A percentile compares a stretch with the other conserved stretches of the same genome.
Evolutionary conservation across 768 basidiomycete genomes (phyloP).

Genomic region (Kwoniella shandongensis): DNA sequence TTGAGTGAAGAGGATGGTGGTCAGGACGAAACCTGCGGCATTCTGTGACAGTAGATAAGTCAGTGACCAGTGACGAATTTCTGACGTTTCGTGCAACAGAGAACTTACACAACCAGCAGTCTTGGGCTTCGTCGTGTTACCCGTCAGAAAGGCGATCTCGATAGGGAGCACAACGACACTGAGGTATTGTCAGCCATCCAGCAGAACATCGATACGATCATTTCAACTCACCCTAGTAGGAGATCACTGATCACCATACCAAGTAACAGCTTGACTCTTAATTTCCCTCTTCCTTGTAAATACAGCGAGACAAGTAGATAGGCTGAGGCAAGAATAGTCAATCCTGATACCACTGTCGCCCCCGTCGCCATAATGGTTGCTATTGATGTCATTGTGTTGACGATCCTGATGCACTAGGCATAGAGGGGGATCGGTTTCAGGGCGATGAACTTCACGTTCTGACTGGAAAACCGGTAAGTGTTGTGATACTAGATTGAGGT

Average conservation of each 20-base stretch:
- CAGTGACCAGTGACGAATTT: neutral
- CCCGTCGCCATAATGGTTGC: slow-evolving; percentile 39
- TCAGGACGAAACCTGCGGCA: slow-evolving; percentile 42
- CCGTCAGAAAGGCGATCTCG: slow-evolving; percentile 31
- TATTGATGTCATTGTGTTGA: neutral
- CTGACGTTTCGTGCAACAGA: no score
- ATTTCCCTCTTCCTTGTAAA: slow-evolving; percentile 41
- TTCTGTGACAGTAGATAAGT: slow-evolving; percentile 23
- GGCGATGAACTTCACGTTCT: no score
- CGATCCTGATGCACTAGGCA: no score
- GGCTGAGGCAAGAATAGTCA: slow-evolving; percentile 35
- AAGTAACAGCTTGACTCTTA: slow-evolving; percentile 44
- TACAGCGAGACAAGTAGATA: slow-evolving; percentile 34
- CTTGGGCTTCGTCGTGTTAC: slow-evolving; percentile 26
- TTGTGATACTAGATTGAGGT: no score
- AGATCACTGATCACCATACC: slow-evolving; percentile 52
- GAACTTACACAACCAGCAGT: slow-evolving; percentile 42
- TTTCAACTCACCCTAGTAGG: slow-evolving; percentile 40
- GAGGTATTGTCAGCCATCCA: neutral
- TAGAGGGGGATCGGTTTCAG: no score
- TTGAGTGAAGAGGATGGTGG: slow-evolving; percentile 47
- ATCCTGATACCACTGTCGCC: slow-evolving; percentile 33
- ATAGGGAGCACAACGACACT: slow-evolving; percentile 35
- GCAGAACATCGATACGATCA: neutral
- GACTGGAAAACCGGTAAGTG: no score